These are phyloP conservation scores for Leavenworthia alabamica DNA, from an alignment of 345 rosid genomes.

Conservation along the genomic window DNA sequence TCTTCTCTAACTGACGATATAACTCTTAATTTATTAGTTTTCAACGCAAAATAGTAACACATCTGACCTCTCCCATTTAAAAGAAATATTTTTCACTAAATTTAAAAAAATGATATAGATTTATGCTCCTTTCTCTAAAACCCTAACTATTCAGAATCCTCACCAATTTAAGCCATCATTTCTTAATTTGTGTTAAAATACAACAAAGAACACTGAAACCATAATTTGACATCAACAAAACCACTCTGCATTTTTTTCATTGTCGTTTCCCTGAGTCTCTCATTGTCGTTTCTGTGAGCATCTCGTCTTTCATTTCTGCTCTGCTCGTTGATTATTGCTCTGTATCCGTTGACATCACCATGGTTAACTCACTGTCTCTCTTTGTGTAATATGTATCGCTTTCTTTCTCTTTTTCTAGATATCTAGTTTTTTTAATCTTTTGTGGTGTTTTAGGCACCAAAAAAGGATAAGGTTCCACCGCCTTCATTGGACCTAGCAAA, in stretches of 20 bases:
- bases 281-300: too few species aligned
- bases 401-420: background rate
- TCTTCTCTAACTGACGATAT: too few species aligned
- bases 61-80: too few species aligned
- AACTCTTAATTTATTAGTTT: too few species aligned
- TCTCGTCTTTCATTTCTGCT: too few species aligned
- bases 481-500: conserved; percentile 49
- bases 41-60: too few species aligned
- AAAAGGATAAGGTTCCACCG: conserved; percentile 50
- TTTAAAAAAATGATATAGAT: too few species aligned
- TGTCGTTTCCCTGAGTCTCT: conserved; percentile 11
- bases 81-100: too few species aligned
- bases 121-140: too few species aligned
- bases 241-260: background rate
- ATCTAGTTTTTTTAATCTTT: background rate
- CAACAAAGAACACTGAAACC: conserved; percentile 23
- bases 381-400: background rate
- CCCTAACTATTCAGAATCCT: too few species aligned
- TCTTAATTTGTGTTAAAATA: too few species aligned
- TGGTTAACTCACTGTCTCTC: conserved; percentile 11
- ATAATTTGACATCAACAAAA: conserved; percentile 12
- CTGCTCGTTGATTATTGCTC: background rate
- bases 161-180: too few species aligned
- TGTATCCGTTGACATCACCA: conserved; percentile 8
- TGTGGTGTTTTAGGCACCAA: conserved; percentile 37